These are phyloP conservation scores for Puccinia brachypodii DNA, from an alignment of 1,284 basidiomycete species.

Conservation along the genomic window DNA sequence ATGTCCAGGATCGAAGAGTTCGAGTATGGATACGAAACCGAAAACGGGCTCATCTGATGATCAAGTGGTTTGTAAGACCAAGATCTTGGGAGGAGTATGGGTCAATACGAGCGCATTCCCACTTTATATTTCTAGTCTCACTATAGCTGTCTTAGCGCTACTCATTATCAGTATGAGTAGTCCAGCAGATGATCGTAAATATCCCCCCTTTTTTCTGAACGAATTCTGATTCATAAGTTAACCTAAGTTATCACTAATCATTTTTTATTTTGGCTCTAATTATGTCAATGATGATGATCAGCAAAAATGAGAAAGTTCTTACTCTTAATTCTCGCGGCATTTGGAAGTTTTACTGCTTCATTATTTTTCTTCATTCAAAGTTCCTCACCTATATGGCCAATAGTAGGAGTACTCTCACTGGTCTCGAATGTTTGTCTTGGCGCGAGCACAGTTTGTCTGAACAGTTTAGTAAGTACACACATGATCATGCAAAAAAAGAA, in stretches of 20 bases:
- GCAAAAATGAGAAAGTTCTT: slow-evolving; percentile 22
- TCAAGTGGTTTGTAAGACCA: neutral
- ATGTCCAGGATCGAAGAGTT: slow-evolving; percentile 15
- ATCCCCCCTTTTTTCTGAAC: neutral
- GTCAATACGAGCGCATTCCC: slow-evolving; percentile 19
- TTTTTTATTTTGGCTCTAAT: too few relatives aligned
- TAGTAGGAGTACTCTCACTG: slow-evolving; percentile 4
- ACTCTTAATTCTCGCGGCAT: neutral
- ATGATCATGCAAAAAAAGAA: too few relatives aligned
- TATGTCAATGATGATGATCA: neutral
- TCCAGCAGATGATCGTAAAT: slow-evolving; percentile 24
- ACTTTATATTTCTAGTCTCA: slow-evolving; percentile 28
- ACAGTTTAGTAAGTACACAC: slow-evolving; percentile 23
- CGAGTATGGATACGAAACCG: neutral
- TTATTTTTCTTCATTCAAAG: slow-evolving; percentile 29
- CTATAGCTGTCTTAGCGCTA: neutral
- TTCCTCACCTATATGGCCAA: neutral
- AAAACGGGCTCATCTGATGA: neutral
- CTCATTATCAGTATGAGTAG: slow-evolving; percentile 28
- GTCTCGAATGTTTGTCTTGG: slow-evolving; percentile 13
- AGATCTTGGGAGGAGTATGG: slow-evolving; percentile 27
- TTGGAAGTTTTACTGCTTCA: slow-evolving; percentile 17
- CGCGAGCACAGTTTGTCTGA: slow-evolving; percentile 28
- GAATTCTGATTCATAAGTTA: too few relatives aligned
- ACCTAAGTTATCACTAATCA: too few relatives aligned